A percentile compares a stretch with the other conserved stretches of the same genome.
These are phyloP conservation scores for Amanita thiersii DNA, from an alignment of 768 basidiomycete genomes.

Conservation along the genomic window DNA sequence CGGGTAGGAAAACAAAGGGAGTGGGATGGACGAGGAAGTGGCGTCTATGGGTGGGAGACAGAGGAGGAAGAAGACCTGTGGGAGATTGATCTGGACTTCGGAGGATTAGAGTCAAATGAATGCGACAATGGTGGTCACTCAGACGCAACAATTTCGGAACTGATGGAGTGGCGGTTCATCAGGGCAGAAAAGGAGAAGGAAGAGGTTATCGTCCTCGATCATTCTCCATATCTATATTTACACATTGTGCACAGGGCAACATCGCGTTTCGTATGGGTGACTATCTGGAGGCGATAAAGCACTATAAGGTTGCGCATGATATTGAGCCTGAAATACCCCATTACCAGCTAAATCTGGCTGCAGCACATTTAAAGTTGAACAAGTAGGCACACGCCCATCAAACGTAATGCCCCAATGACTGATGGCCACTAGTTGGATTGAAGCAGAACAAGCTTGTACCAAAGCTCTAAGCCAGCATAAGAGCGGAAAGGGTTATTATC, in stretches of 20 bases:
- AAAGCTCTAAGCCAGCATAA: conserved; percentile 55
- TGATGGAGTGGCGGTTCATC: conserved; percentile 69
- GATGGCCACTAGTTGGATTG: conserved; percentile 46
- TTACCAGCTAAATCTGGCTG: conserved; percentile 72
- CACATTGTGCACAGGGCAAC: conserved; percentile 43
- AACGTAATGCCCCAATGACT: conserved; percentile 1
- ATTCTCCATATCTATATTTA: conserved; percentile 6
- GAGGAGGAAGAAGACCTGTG: conserved; percentile 72
- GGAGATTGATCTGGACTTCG: conserved; percentile 66
- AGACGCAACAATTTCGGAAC: conserved; percentile 63
- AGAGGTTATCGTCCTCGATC: conserved; percentile 27
- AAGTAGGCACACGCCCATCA: conserved; percentile 37
- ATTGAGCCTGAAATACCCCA: conserved; percentile 70
- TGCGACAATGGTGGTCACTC: conserved; percentile 30
- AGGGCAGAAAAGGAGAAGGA: conserved; percentile 69
- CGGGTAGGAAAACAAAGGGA: conserved; percentile 62
- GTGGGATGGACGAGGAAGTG: conserved; percentile 72
- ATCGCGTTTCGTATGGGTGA: conserved; percentile 57
- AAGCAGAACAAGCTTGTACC: conserved; percentile 65
- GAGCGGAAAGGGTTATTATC: conserved; percentile 63
- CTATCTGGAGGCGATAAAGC: conserved; percentile 43
- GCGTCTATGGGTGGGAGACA: conserved; percentile 67
- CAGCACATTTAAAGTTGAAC: conserved; percentile 61
- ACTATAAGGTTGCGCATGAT: conserved; percentile 51
- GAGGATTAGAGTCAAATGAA: conserved; percentile 44